These are phyloP conservation scores for Pseudonitzschia delicatissima DNA, from an alignment of 108 stramenopile species.

Conservation along the genomic window DNA sequence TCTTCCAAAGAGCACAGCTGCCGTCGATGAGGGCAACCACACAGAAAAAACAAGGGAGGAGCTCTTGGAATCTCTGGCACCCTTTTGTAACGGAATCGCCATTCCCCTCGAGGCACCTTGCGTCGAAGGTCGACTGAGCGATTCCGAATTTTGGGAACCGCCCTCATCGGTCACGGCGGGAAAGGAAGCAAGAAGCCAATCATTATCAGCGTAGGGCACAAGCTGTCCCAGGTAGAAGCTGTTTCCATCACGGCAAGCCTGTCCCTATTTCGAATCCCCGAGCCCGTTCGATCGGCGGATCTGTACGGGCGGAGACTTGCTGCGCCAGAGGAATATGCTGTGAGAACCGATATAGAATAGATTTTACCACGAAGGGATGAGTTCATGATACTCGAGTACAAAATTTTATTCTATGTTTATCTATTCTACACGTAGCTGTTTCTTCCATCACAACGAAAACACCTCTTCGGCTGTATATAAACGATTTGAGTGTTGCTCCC, in stretches of 20 bases:
- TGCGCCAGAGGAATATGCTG: too few species aligned
- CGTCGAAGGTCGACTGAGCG: not conserved
- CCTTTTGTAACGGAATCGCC: conserved; percentile 39
- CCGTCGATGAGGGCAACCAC: not conserved
- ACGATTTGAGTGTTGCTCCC: too few species aligned
- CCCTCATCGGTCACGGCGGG: conserved; percentile 67
- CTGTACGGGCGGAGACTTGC: conserved; percentile 52
- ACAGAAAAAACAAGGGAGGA: conserved; percentile 7
- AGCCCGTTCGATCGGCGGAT: conserved; percentile 71
- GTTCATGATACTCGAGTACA: too few species aligned
- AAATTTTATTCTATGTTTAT: too few species aligned
- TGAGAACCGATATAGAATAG: too few species aligned
- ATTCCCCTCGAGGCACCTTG: conserved; percentile 31
- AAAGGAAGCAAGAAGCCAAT: conserved; percentile 46
- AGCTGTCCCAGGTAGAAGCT: conserved; percentile 47
- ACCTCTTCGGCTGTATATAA: too few species aligned
- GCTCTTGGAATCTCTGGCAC: conserved; percentile 25
- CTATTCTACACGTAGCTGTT: too few species aligned
- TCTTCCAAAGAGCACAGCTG: not conserved
- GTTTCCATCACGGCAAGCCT: conserved; percentile 35
- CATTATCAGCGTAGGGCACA: conserved; percentile 59
- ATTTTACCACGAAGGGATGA: too few species aligned
- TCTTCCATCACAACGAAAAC: too few species aligned
- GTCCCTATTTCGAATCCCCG: conserved; percentile 55
- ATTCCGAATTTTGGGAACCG: conserved; percentile 31